Percentiles rank a stretch among this genome's conserved stretches.
Evolutionary conservation across 352 stramenopile genomes (phyloP).

Genomic region (Phytophthora pini): DNA sequence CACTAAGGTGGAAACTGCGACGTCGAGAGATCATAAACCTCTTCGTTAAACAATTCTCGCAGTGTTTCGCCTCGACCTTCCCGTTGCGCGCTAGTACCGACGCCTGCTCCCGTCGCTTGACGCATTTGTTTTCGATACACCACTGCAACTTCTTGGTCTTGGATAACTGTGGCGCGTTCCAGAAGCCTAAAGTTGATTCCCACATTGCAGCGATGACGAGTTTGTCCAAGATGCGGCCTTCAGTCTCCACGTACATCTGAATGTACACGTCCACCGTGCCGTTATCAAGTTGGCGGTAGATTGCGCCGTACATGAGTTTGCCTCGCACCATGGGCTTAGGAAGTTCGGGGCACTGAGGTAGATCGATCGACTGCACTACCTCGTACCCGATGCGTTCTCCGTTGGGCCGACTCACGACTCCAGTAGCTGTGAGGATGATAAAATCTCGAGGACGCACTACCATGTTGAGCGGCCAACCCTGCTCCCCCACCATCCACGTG

Average conservation of each 20-base stretch:
- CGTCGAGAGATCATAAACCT: slow-evolving; percentile 7
- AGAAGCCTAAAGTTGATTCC: slow-evolving; percentile 12
- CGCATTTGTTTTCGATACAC: slow-evolving; percentile 19
- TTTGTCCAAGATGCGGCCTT: slow-evolving; percentile 10
- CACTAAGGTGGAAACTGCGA: slow-evolving; percentile 1
- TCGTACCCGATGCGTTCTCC: slow-evolving; percentile 45
- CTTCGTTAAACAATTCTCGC: slow-evolving; percentile 8
- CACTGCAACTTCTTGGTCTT: slow-evolving; percentile 21
- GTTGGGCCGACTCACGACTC: slow-evolving; percentile 21
- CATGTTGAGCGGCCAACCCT: slow-evolving; percentile 11
- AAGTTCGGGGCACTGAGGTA: slow-evolving; percentile 10
- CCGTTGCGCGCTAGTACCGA: neutral
- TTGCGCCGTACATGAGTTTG: slow-evolving; percentile 6
- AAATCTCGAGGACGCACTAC: slow-evolving; percentile 35
- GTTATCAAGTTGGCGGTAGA: slow-evolving; percentile 13
- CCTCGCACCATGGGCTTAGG: slow-evolving; percentile 22
- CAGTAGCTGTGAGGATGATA: slow-evolving; percentile 30
- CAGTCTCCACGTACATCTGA: slow-evolving; percentile 12
- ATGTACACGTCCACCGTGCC: slow-evolving; percentile 21
- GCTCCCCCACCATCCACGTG: slow-evolving; percentile 23
- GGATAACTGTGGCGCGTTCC: slow-evolving; percentile 3
- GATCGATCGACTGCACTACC: slow-evolving; percentile 50
- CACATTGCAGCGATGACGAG: slow-evolving; percentile 10
- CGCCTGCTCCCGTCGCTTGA: slow-evolving; percentile 4
- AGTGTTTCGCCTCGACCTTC: neutral